Evolutionary conservation across 2,329 filamentous ascomycete genomes (phyloP), one percentile per base, ranked within the genome.

Genomic region (Endocalyx cinctus): DNA sequence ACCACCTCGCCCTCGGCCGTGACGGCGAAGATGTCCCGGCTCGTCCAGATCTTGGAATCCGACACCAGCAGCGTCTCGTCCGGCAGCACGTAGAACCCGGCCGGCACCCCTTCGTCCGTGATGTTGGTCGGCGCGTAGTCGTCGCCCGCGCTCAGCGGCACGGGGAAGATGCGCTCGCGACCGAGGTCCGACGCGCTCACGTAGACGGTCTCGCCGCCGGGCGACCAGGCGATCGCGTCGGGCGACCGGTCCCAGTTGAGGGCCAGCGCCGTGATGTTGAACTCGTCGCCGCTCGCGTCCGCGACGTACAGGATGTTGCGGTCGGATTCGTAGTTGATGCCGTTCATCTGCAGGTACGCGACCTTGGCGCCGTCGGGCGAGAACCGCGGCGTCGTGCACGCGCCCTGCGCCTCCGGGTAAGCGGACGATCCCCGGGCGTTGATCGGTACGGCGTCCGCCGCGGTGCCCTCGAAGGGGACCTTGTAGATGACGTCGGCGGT

Each of bases 321-420:
- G 32, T 59, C 57, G 13, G 57, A 55, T 51, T 84, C 78, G 47
- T 83, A 82, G 7, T 67, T 63, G 37, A 74, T 69, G 3, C 68
- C 67, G 38, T 69, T 66, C 76, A 79, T 80, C 44, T 76, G 73
- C 32, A 82, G 53, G 46, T 82, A 83, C 4, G 74, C 77, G 26
- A 77, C 59, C 31, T 67, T 63, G 29, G 64, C 68, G 28, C 78
- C 74, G 41, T 74, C 66, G 0, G 73, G 72, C 12, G 76, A 79
- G 57, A 81, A 82, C 11, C 51, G 46, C 5, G 61, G 61, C 7
- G 44, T 49, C 2, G 55, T 54, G 4, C 54, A 51, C 8, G 60
- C 59, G 3, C 61, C 61, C 35, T 60, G 41, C 1, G 57, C 43
- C 8, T 57, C 50, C 4, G 47, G 41, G 33, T 60, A 53, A 39